Percentiles rank a stretch among this genome's conserved stretches.
Evolutionary conservation across 2,329 filamentous ascomycete genomes (phyloP).

Genomic region (Paecilomyces sp.): DNA sequence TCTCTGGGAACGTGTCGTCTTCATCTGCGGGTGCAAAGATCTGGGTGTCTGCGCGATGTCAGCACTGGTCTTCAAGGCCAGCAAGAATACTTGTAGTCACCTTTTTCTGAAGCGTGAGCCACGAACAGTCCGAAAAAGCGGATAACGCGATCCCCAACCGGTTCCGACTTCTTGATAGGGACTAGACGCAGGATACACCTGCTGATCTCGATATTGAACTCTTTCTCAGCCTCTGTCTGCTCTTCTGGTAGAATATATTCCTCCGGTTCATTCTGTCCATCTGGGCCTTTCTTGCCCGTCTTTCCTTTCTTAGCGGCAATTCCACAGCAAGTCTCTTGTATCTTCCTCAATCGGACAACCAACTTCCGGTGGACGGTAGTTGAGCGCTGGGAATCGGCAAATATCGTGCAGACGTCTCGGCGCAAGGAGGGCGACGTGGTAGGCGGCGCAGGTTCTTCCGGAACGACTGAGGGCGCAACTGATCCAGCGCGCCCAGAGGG

Average conservation of each 20-base stretch:
- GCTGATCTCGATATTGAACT: conserved; percentile 81
- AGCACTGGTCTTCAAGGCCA: conserved; percentile 3
- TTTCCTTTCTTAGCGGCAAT: conserved; percentile 39
- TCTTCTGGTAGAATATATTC: conserved; percentile 38
- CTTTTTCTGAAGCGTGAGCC: conserved; percentile 58
- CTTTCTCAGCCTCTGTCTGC: conserved; percentile 70
- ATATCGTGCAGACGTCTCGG: conserved; percentile 64
- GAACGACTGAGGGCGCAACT: conserved; percentile 41
- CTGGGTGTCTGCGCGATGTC: conserved; percentile 55
- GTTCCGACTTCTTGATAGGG: conserved; percentile 85
- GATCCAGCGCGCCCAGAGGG: conserved; percentile 74
- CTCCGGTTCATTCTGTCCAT: conserved; percentile 47
- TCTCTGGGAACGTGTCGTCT: conserved; percentile 67
- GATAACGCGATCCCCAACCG: conserved; percentile 76
- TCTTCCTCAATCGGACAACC: conserved; percentile 76
- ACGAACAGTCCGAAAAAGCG: conserved; percentile 85
- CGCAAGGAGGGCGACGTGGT: conserved; percentile 52
- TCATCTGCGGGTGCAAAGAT: conserved; percentile 57
- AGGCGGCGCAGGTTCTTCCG: conserved; percentile 52
- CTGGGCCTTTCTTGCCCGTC: conserved; percentile 28
- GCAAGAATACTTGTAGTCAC: conserved; percentile 20
- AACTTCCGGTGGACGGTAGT: conserved; percentile 87
- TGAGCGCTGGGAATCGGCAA: conserved; percentile 77
- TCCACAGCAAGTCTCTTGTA: conserved; percentile 75
- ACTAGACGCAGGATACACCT: conserved; percentile 77